Evolutionary conservation across 2,329 filamentous ascomycete species (phyloP).

Genomic region (Xylaria sp.): DNA sequence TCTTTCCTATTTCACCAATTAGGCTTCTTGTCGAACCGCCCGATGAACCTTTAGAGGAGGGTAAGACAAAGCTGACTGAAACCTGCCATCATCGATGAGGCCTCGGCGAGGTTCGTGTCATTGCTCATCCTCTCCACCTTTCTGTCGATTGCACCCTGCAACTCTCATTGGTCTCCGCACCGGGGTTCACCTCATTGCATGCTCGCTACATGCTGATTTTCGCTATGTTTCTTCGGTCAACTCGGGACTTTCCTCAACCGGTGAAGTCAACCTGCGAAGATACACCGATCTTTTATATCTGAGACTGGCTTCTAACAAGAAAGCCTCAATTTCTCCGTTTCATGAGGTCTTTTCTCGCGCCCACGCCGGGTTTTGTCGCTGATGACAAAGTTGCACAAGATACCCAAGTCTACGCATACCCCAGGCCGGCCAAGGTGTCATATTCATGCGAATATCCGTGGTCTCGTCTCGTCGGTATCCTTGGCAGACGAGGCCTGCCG

Average conservation of each 20-base stretch:
- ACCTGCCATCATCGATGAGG: slow-evolving; percentile 14
- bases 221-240: background rate
- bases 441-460: slow-evolving; percentile 19
- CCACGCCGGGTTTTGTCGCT: background rate
- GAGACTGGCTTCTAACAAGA: slow-evolving; percentile 5
- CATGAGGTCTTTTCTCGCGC: background rate
- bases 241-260: slow-evolving; percentile 8
- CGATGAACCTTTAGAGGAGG: slow-evolving; percentile 7
- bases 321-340: background rate
- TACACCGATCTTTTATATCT: slow-evolving; percentile 6
- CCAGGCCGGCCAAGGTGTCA: background rate
- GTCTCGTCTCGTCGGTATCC: background rate
- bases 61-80: slow-evolving; percentile 30
- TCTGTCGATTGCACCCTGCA: slow-evolving; percentile 6
- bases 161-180: slow-evolving; percentile 3
- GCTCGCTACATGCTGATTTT: background rate
- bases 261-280: slow-evolving; percentile 13
- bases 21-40: slow-evolving; percentile 5
- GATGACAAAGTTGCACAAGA: slow-evolving; percentile 4
- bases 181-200: slow-evolving; percentile 16
- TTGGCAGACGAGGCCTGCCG: slow-evolving; percentile 13
- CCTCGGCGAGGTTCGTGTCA: slow-evolving; percentile 8
- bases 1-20: slow-evolving; percentile 20
- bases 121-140: slow-evolving; percentile 26
- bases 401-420: slow-evolving; percentile 4